Evolutionary conservation across 345 rosid genomes (phyloP), one percentile per base, ranked within the genome.

Genomic region (Euclidium syriacum): DNA sequence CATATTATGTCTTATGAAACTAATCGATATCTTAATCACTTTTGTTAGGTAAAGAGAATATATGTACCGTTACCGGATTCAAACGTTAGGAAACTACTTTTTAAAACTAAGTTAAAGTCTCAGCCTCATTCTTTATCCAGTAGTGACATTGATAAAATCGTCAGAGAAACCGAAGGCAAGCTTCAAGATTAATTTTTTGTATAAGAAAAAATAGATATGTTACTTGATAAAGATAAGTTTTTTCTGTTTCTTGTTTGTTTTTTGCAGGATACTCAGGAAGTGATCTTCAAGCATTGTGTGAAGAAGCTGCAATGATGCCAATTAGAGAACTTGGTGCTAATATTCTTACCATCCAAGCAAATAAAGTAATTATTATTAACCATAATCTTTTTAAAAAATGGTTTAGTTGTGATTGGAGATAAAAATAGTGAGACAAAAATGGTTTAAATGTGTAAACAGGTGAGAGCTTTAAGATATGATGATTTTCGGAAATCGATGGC

Each of bases 301-400:
- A 92, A 80, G 98, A 92, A 84, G 98, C 98, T 52, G 98, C 98
- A 42, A 88, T 92, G 98, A 88, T 92, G 96, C 98, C 98, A 34
- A 88, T 92, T 62, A 72, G 98, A 78, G 98, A 92, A 79, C 90
- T 92, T n/a, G 98, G 98, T 52, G 55, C 90, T 15, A 65, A 83
- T 71, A 80, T 92, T 67, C 94, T 92, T 18, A 88, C 83, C 4
- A 76, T 86, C 58, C 79, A 83, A 79, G 95, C 87, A 38, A 89
- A 89, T 70, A 91, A 92, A 85, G 98, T 91, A 43, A 43, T 7
- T n/a, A n/a, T n/a, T n/a, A n/a, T n/a, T n/a, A n/a, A 16, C 16
- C 20, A 43, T 16, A 5, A 43, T 15, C 50, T 12, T 16, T 20
- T 16, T 43, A 43, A 15, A n/a, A n/a, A n/a, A 27, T 27, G 4